Conservation (phyloP, 257 asterid species). For the Cruciata laevipes region DNA sequence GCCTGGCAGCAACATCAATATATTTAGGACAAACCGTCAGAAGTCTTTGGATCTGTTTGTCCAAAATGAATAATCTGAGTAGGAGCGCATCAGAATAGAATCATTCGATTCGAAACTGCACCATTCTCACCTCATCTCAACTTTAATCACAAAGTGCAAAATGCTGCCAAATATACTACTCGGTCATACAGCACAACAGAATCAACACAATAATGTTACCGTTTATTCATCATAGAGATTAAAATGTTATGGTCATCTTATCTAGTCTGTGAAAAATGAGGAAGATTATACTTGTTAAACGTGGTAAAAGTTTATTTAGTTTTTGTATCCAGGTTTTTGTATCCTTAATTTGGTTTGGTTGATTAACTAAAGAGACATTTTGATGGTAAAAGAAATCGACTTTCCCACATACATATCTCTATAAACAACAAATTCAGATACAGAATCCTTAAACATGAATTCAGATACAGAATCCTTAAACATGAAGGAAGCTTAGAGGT, state of each 20-base stretch:
- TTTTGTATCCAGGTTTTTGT: too few relatives aligned
- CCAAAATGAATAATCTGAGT: neutral
- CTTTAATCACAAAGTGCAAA: neutral
- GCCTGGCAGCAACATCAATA: neutral
- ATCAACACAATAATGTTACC: neutral
- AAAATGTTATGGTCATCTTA: too few relatives aligned
- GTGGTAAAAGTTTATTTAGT: too few relatives aligned
- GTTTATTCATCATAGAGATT: neutral
- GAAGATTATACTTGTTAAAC: too few relatives aligned
- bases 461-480: neutral
- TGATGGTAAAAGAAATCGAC: too few relatives aligned
- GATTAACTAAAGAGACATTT: too few relatives aligned
- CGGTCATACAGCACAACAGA: neutral
- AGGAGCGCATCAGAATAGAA: conserved; percentile 12
- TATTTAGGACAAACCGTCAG: too few relatives aligned
- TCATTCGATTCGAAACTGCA: neutral
- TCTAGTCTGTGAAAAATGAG: too few relatives aligned
- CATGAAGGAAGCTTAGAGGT: neutral
- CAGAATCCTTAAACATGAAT: too few relatives aligned
- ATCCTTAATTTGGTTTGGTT: too few relatives aligned
- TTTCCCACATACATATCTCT: too few relatives aligned
- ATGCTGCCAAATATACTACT: neutral
- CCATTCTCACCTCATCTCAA: neutral
- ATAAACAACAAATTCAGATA: neutral
- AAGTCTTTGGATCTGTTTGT: neutral